phyloP scores from a whole-genome alignment of 2,329 filamentous ascomycete species.

The Colletotrichum magnum region DNA sequence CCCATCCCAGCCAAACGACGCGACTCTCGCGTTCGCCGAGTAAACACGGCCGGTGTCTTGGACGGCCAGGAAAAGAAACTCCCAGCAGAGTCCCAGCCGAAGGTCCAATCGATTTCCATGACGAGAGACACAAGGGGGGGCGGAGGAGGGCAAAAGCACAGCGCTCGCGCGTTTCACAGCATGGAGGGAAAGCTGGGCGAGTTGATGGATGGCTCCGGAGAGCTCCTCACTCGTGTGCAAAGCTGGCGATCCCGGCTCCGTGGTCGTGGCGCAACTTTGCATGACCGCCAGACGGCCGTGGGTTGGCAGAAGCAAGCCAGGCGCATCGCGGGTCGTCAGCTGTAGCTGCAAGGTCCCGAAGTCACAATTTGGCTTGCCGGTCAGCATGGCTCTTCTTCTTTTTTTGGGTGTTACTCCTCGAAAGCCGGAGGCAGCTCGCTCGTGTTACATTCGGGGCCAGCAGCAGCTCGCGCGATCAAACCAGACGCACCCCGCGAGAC shows the following conservation, averaged over 20 bases:
- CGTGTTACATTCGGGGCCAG: conserved; percentile 18
- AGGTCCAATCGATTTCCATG: conserved; percentile 1
- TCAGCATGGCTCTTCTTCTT: conserved; percentile 18
- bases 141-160: conserved; percentile 16
- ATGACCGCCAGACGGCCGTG: conserved; percentile 10
- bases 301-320: not conserved
- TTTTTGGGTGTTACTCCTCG: not conserved
- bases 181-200: conserved; percentile 1
- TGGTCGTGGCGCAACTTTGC: conserved; percentile 42
- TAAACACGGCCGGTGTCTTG: not conserved
- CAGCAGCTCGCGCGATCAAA: not conserved
- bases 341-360: conserved; percentile 40
- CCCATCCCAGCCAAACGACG: no score
- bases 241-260: conserved; percentile 37
- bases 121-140: conserved; percentile 9
- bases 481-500: conserved; percentile 1
- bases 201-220: conserved; percentile 1
- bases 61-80: not conserved
- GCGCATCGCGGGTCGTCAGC: not conserved
- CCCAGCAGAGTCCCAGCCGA: not conserved
- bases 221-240: conserved; percentile 13
- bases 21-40: not conserved
- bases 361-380: conserved; percentile 4
- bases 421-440: not conserved
- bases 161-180: conserved; percentile 27